A percentile compares a stretch with the other conserved stretches of the same genome.
Conservation (phyloP, 176 grass and related monocot genomes). For the Elymus sibiricus region DNA sequence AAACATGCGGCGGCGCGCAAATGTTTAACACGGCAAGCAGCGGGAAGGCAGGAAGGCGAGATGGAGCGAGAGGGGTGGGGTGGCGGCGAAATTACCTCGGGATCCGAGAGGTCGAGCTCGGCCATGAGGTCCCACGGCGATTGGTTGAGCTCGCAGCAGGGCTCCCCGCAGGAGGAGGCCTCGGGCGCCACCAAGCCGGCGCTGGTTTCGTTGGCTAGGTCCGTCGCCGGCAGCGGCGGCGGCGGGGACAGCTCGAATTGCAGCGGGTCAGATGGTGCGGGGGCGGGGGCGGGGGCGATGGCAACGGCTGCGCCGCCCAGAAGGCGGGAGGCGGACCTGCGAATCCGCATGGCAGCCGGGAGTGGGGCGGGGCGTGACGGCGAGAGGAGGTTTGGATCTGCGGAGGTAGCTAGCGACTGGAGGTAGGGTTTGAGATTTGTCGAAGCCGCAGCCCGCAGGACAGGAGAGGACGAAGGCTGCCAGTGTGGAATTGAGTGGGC, state of each 20-base stretch:
- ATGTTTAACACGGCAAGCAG: background rate
- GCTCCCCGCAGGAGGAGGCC: background rate
- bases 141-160: constrained; percentile 26
- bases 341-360: constrained; percentile 41
- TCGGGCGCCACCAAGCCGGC: background rate
- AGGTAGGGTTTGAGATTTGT: constrained; percentile 29
- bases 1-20: background rate
- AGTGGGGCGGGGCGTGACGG: background rate
- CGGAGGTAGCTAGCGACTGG: background rate
- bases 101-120: constrained; percentile 18
- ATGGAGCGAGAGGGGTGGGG: background rate
- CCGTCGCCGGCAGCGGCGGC: too few relatives aligned
- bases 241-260: background rate
- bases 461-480: too few relatives aligned
- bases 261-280: background rate
- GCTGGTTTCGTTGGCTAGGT: background rate
- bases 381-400: constrained; percentile 8
- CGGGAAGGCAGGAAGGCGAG: background rate
- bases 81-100: constrained; percentile 7
- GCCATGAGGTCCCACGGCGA: constrained; percentile 47
- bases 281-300: background rate
- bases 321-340: constrained; percentile 31
- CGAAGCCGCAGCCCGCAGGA: background rate
- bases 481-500: too few relatives aligned
- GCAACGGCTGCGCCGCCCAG: constrained; percentile 1